phyloP scores from a whole-genome alignment of 116 monocot species.

The Phalaenopsis hybrid region DNA sequence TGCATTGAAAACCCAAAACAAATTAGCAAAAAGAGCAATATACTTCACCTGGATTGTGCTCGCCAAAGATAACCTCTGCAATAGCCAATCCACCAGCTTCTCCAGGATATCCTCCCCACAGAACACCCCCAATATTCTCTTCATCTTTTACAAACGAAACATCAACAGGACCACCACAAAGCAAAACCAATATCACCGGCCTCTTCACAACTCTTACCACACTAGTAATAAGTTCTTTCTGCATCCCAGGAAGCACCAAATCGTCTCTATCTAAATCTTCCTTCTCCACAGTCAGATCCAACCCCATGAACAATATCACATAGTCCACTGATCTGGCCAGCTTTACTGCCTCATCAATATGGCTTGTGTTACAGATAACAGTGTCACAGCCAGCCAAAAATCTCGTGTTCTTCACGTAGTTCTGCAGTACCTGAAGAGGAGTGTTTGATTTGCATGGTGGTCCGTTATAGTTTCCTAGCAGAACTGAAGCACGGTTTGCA shows the following conservation, averaged over 20 bases:
- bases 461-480: slow-evolving; percentile 79
- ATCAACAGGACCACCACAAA: slow-evolving; percentile 83
- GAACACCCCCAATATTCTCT: slow-evolving; percentile 43
- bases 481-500: slow-evolving; percentile 41
- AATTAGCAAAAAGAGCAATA: neutral
- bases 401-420: slow-evolving; percentile 34
- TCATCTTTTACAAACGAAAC: slow-evolving; percentile 62
- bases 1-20: slow-evolving; percentile 1
- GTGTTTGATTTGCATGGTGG: slow-evolving; percentile 53
- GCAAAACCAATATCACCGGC: slow-evolving; percentile 65
- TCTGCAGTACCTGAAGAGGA: slow-evolving; percentile 49
- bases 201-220: slow-evolving; percentile 64
- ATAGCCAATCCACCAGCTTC: slow-evolving; percentile 80
- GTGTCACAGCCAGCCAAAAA: slow-evolving; percentile 55
- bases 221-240: slow-evolving; percentile 56
- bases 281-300: slow-evolving; percentile 58
- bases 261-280: slow-evolving; percentile 67
- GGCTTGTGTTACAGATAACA: slow-evolving; percentile 33
- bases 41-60: slow-evolving; percentile 78
- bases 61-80: slow-evolving; percentile 62
- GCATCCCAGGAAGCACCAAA: slow-evolving; percentile 71
- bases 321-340: slow-evolving; percentile 64
- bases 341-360: slow-evolving; percentile 41
- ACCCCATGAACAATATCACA: slow-evolving; percentile 80
- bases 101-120: slow-evolving; percentile 95